phyloP scores from a whole-genome alignment of 1,284 basidiomycete genomes.

The Mrakiaceae sp. region DNA sequence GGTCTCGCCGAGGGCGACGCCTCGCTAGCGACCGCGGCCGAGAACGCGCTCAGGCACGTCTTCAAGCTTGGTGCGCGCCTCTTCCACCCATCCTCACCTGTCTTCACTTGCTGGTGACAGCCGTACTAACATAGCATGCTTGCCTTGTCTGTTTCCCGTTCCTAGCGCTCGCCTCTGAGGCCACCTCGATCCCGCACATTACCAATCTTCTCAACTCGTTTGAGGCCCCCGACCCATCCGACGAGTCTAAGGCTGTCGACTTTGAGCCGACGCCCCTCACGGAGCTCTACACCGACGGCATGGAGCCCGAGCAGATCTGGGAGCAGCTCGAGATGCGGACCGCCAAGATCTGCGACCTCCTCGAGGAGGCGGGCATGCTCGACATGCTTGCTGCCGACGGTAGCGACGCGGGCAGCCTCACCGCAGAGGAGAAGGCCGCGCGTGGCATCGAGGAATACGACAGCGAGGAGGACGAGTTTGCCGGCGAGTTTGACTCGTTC shows the following conservation, averaged over 20 bases:
- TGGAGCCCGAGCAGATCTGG: slow-evolving; percentile 86
- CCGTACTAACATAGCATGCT: background rate
- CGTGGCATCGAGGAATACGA: slow-evolving; percentile 18
- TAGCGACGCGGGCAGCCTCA: slow-evolving; percentile 14
- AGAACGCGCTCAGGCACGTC: slow-evolving; percentile 44
- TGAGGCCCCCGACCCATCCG: slow-evolving; percentile 30
- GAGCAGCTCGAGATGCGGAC: slow-evolving; percentile 73
- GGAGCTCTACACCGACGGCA: slow-evolving; percentile 65
- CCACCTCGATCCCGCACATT: slow-evolving; percentile 51
- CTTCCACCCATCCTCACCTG: background rate
- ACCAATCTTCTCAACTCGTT: slow-evolving; percentile 56
- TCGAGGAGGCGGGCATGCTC: slow-evolving; percentile 27
- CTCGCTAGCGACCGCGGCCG: background rate
- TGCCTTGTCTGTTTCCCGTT: background rate
- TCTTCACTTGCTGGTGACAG: slow-evolving; percentile 15
- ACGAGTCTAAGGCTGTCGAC: slow-evolving; percentile 35
- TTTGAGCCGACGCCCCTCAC: slow-evolving; percentile 61
- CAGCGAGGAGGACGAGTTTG: slow-evolving; percentile 10
- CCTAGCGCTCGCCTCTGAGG: slow-evolving; percentile 45
- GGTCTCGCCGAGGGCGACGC: slow-evolving; percentile 4
- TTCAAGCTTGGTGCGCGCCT: slow-evolving; percentile 53
- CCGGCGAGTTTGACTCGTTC: background rate
- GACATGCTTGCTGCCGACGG: slow-evolving; percentile 5
- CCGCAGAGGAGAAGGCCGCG: slow-evolving; percentile 12
- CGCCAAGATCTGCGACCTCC: slow-evolving; percentile 36